A percentile compares a stretch with the other conserved stretches of the same genome.
Conservation (phyloP, 2,329 filamentous ascomycete genomes). For the Diaporthe citri region DNA sequence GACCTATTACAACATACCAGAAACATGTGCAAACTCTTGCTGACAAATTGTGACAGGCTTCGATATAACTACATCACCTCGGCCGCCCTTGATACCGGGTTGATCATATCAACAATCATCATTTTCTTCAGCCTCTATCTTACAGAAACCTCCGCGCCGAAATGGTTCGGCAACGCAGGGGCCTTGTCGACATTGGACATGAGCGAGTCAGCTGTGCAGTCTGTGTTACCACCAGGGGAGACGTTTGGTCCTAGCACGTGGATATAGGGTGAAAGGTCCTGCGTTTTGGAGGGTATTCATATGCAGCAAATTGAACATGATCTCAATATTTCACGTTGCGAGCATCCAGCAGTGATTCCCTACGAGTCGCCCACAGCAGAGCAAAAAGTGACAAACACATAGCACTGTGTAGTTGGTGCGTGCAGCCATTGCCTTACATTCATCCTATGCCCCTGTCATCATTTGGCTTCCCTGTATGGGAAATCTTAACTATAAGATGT, state of each 20-base stretch:
- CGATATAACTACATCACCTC: slow-evolving; percentile 84
- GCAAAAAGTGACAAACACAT: no score
- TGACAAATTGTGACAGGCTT: slow-evolving; percentile 49
- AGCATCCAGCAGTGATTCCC: no score
- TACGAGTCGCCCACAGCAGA: no score
- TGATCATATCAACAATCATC: slow-evolving; percentile 74
- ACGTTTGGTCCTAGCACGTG: slow-evolving; percentile 65
- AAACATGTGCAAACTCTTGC: neutral
- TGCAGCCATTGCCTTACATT: no score
- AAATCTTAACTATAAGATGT: no score
- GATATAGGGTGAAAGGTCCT: slow-evolving; percentile 48
- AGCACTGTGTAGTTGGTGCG: no score
- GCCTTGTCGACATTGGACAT: slow-evolving; percentile 63
- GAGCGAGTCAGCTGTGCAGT: slow-evolving; percentile 57
- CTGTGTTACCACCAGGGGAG: slow-evolving; percentile 55
- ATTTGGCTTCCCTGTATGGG: no score
- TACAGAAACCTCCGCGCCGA: slow-evolving; percentile 65
- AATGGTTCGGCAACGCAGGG: slow-evolving; percentile 73
- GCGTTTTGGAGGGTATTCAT: neutral
- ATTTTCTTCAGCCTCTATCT: slow-evolving; percentile 78
- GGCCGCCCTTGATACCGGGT: slow-evolving; percentile 76
- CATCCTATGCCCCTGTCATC: no score
- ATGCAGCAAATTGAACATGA: neutral
- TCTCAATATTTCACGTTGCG: neutral
- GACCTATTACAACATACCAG: neutral